A percentile compares a stretch with the other conserved stretches of the same genome.
These are phyloP conservation scores for Magnusiomyces ingens DNA, from an alignment of 1,139 yeast genomes.

Conservation along the genomic window DNA sequence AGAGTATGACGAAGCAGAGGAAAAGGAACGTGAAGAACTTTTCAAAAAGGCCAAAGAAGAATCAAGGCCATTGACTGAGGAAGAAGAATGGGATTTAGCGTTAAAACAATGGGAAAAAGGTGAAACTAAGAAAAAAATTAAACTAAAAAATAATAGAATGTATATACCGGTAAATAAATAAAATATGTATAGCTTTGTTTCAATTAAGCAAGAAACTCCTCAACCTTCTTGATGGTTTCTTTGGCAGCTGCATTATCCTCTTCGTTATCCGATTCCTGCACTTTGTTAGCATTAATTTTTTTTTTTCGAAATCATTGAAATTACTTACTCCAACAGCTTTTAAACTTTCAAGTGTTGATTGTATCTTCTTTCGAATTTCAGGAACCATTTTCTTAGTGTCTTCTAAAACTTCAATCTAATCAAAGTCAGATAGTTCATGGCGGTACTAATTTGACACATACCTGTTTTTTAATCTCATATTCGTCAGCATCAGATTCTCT, in stretches of 20 bases:
- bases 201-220: constrained; percentile 20
- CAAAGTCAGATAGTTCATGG: neutral
- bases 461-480: constrained; percentile 63
- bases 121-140: constrained; percentile 7
- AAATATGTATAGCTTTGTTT: too few relatives aligned
- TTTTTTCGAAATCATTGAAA: neutral
- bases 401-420: constrained; percentile 49
- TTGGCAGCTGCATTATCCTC: constrained; percentile 44
- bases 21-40: constrained; percentile 39
- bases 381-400: constrained; percentile 68
- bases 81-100: constrained; percentile 67
- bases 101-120: constrained; percentile 56
- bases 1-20: constrained; percentile 60
- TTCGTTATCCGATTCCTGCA: constrained; percentile 41
- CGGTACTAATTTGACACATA: constrained; percentile 19
- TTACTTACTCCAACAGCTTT: constrained; percentile 15
- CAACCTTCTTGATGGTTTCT: constrained; percentile 30
- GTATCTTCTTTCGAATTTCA: constrained; percentile 49
- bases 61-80: constrained; percentile 39
- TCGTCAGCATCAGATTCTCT: constrained; percentile 46
- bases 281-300: constrained; percentile 14
- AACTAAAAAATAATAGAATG: neutral
- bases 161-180: neutral
- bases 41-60: constrained; percentile 25
- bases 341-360: constrained; percentile 44